Evolutionary conservation across 1,284 basidiomycete species (phyloP).

Genomic region (Stereum hirsutum): DNA sequence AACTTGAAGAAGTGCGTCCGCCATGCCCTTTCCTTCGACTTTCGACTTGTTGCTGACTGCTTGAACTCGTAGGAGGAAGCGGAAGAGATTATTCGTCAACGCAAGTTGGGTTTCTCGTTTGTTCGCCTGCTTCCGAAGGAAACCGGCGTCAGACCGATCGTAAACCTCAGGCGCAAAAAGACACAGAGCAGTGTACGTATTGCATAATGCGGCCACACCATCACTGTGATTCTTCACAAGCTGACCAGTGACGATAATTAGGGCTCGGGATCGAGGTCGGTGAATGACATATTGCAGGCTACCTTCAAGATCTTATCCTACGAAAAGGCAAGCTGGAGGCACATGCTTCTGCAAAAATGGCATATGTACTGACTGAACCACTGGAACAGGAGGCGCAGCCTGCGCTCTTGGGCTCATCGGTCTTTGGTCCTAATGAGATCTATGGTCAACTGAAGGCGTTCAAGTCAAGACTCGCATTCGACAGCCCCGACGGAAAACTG

Average conservation of each 20-base stretch:
- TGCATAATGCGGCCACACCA: constrained; percentile 20
- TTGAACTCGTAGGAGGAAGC: constrained; percentile 47
- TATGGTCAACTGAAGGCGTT: constrained; percentile 67
- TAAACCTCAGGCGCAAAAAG: constrained; percentile 75
- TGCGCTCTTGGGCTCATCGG: constrained; percentile 65
- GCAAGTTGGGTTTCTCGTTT: constrained; percentile 75
- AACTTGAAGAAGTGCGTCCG: constrained; percentile 41
- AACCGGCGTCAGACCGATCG: constrained; percentile 89
- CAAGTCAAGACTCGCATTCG: constrained; percentile 45
- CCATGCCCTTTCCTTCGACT: background rate
- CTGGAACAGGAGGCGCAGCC: constrained; percentile 49
- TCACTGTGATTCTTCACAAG: background rate
- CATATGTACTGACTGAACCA: background rate
- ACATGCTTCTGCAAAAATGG: no score
- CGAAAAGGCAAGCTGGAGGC: constrained; percentile 70
- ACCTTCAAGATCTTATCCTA: constrained; percentile 81
- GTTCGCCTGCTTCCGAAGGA: constrained; percentile 92
- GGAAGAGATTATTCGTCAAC: constrained; percentile 52
- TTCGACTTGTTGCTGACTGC: no score
- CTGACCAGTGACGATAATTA: background rate
- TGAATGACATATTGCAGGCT: constrained; percentile 80
- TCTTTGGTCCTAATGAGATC: constrained; percentile 79
- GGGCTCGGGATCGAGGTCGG: constrained; percentile 31
- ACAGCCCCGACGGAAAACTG: constrained; percentile 24
- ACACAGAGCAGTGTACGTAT: no score